A percentile compares a stretch with the other conserved stretches of the same genome.
These are phyloP conservation scores for Parietichytrium sp. DNA, from an alignment of 108 stramenopile genomes.

Conservation along the genomic window DNA sequence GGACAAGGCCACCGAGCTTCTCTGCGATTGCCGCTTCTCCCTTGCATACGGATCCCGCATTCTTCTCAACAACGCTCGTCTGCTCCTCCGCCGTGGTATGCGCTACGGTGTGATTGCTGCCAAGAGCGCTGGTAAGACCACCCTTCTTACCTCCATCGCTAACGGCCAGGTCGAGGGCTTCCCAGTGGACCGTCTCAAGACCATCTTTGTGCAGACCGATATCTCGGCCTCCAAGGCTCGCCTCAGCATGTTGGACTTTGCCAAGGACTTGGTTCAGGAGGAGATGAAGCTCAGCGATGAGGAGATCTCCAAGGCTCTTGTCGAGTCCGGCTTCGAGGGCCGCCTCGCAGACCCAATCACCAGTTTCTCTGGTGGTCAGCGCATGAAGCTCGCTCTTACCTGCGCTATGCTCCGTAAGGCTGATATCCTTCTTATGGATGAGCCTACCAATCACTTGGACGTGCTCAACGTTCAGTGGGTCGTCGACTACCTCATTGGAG, in stretches of 20 bases:
- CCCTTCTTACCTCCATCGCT: slow-evolving; percentile 96
- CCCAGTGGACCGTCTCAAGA: slow-evolving; percentile 91
- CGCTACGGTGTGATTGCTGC: slow-evolving; percentile 95
- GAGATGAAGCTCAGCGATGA: slow-evolving; percentile 73
- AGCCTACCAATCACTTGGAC: slow-evolving; percentile 98
- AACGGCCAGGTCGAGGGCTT: slow-evolving; percentile 99
- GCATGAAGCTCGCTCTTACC: slow-evolving; percentile 98
- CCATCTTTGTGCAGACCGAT: slow-evolving; percentile 99
- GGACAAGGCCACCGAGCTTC: slow-evolving; percentile 84
- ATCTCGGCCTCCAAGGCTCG: slow-evolving; percentile 96
- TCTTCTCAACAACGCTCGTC: slow-evolving; percentile 97
- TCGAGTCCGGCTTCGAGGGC: slow-evolving; percentile 89
- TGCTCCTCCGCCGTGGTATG: slow-evolving; percentile 92
- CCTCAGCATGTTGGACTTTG: slow-evolving; percentile 92
- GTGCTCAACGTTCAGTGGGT: slow-evolving; percentile 99
- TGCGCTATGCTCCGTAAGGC: slow-evolving; percentile 98
- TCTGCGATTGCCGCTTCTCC: slow-evolving; percentile 98
- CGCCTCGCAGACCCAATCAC: slow-evolving; percentile 92
- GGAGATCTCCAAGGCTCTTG: slow-evolving; percentile 80
- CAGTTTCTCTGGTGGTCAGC: slow-evolving; percentile 95
- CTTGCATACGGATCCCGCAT: slow-evolving; percentile 99
- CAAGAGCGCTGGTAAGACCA: slow-evolving; percentile 98
- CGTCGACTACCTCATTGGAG: slow-evolving; percentile 91
- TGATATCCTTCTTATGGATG: slow-evolving; percentile 96
- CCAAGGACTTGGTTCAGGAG: slow-evolving; percentile 80